A percentile compares a stretch with the other conserved stretches of the same genome.
These are phyloP conservation scores for Cladobotryum protrusum DNA, from an alignment of 2,329 filamentous ascomycete species.

Conservation along the genomic window DNA sequence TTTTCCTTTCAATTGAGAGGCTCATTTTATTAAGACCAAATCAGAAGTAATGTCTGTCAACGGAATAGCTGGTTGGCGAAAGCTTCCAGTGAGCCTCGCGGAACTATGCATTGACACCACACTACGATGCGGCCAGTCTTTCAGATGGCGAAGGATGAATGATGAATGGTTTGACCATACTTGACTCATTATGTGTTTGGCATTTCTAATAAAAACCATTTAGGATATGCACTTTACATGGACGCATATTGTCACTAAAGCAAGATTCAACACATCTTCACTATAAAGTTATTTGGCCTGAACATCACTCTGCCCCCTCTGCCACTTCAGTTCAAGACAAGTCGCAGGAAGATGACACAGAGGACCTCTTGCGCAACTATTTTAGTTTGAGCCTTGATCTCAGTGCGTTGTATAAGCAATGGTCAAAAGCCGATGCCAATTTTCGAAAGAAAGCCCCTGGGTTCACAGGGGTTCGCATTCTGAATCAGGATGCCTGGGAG, in stretches of 20 bases:
- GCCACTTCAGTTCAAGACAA: background rate
- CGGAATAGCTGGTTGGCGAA: slow-evolving; percentile 73
- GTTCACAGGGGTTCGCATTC: slow-evolving; percentile 85
- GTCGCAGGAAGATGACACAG: slow-evolving; percentile 56
- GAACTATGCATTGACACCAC: slow-evolving; percentile 95
- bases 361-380: slow-evolving; percentile 72
- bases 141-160: slow-evolving; percentile 83
- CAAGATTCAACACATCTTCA: slow-evolving; percentile 76
- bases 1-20: no score
- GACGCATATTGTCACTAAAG: slow-evolving; percentile 75
- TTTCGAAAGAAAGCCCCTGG: slow-evolving; percentile 81
- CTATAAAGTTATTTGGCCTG: slow-evolving; percentile 65
- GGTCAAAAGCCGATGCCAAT: slow-evolving; percentile 79
- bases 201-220: slow-evolving; percentile 6
- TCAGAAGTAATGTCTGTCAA: slow-evolving; percentile 29
- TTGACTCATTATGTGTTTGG: background rate
- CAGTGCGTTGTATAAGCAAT: slow-evolving; percentile 70
- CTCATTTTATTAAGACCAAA: no score
- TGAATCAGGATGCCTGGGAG: slow-evolving; percentile 96
- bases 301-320: slow-evolving; percentile 10
- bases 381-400: slow-evolving; percentile 80
- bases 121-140: slow-evolving; percentile 90
- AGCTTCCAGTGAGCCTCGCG: slow-evolving; percentile 71
- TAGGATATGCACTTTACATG: slow-evolving; percentile 77
- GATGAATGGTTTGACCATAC: slow-evolving; percentile 65